A percentile compares a stretch with the other conserved stretches of the same genome.
phyloP scores from a whole-genome alignment of 2,329 filamentous ascomycete species.

The Shiraia sp. region DNA sequence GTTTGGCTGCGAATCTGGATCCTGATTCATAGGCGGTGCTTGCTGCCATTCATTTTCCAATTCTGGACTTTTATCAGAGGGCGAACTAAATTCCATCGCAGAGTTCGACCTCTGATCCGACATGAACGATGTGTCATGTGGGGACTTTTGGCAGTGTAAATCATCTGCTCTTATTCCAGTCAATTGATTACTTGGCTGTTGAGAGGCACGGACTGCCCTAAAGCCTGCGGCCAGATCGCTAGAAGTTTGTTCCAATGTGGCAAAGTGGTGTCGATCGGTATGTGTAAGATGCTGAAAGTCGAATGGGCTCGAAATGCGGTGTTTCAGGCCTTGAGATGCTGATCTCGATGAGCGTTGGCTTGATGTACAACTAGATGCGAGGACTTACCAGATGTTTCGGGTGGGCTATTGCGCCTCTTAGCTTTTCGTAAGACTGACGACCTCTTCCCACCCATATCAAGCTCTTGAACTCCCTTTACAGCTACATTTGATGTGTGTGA shows the following conservation, averaged over 20 bases:
- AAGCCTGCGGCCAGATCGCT: slow-evolving; percentile 49
- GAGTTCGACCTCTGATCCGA: slow-evolving; percentile 22
- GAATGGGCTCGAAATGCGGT: slow-evolving; percentile 63
- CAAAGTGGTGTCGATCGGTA: slow-evolving; percentile 59
- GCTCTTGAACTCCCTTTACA: slow-evolving; percentile 30
- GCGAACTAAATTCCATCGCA: slow-evolving; percentile 20
- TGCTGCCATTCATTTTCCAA: slow-evolving; percentile 13
- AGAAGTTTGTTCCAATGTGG: slow-evolving; percentile 55
- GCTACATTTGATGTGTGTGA: slow-evolving; percentile 24
- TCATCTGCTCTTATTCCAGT: slow-evolving; percentile 58
- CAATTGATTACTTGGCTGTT: slow-evolving; percentile 54
- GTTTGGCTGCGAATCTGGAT: slow-evolving; percentile 13
- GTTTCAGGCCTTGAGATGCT: slow-evolving; percentile 31
- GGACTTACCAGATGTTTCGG: slow-evolving; percentile 32
- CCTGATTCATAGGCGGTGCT: slow-evolving; percentile 11
- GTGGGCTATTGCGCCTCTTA: slow-evolving; percentile 24
- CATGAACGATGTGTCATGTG: slow-evolving; percentile 25
- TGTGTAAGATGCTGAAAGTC: slow-evolving; percentile 68
- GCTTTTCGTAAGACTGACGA: slow-evolving; percentile 40
- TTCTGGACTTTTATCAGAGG: slow-evolving; percentile 27
- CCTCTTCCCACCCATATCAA: slow-evolving; percentile 29
- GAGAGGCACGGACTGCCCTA: slow-evolving; percentile 57
- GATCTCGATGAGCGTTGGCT: slow-evolving; percentile 10
- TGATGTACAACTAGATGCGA: not conserved
- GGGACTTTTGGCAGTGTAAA: slow-evolving; percentile 40